Percentiles rank a stretch among this genome's conserved stretches.
phyloP scores from a whole-genome alignment of 805 yeast species.

The Cyberlindnera mrakii region DNA sequence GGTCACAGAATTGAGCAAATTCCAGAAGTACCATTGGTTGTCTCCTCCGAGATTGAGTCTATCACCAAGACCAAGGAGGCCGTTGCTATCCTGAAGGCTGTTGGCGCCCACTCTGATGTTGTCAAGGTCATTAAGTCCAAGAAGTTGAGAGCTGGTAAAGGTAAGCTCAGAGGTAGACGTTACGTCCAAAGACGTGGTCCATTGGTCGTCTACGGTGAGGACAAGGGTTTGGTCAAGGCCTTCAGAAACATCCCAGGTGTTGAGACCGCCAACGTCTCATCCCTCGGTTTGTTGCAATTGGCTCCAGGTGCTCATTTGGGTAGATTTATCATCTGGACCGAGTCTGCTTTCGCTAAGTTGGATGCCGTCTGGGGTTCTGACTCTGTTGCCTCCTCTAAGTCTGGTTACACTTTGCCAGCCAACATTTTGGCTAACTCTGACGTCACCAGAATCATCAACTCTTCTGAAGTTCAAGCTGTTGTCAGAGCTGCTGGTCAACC shows the following conservation, averaged over 20 bases:
- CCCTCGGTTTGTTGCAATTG: slow-evolving; percentile 93
- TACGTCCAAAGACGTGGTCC: slow-evolving; percentile 99
- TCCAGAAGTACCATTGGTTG: slow-evolving; percentile 98
- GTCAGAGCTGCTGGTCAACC: slow-evolving; percentile 95
- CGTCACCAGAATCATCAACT: slow-evolving; percentile 95
- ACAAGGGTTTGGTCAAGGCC: slow-evolving; percentile 96
- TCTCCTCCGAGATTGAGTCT: slow-evolving; percentile 87
- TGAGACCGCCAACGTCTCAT: slow-evolving; percentile 88
- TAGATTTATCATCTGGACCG: slow-evolving; percentile 99
- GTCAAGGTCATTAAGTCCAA: slow-evolving; percentile 97
- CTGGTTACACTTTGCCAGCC: slow-evolving; percentile 87
- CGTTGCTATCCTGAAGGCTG: slow-evolving; percentile 93
- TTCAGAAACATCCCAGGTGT: slow-evolving; percentile 99
- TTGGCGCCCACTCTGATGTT: slow-evolving; percentile 98
- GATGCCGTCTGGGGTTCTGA: slow-evolving; percentile 97
- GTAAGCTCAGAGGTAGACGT: slow-evolving; percentile 99
- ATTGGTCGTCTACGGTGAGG: slow-evolving; percentile 95
- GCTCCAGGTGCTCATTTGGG: slow-evolving; percentile 99
- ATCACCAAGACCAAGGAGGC: slow-evolving; percentile 97
- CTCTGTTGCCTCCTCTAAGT: slow-evolving; percentile 74
- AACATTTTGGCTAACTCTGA: slow-evolving; percentile 95
- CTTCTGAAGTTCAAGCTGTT: slow-evolving; percentile 97
- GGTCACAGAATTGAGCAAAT: slow-evolving; percentile 99
- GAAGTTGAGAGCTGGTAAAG: slow-evolving; percentile 99
- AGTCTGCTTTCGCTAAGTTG: slow-evolving; percentile 93